Evolutionary conservation across 805 yeast species (phyloP).

Genomic region (Limtongia smithiae): DNA sequence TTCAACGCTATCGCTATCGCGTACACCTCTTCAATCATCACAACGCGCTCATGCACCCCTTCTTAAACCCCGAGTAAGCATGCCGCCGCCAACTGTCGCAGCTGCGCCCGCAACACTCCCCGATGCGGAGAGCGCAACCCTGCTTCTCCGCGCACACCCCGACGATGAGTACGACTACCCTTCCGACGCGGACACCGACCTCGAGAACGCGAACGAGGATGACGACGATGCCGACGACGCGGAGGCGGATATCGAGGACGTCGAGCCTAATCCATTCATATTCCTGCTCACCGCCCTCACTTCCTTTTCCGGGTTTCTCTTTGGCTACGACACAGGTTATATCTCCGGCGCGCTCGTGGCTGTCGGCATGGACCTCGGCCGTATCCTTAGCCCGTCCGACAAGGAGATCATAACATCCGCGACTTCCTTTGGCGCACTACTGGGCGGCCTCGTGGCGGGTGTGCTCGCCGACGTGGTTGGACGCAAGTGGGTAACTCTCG

Average conservation of each 20-base stretch:
- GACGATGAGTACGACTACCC: too few relatives aligned
- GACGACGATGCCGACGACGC: background rate
- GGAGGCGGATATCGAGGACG: constrained; percentile 18
- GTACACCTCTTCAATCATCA: too few relatives aligned
- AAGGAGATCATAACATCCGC: constrained; percentile 91
- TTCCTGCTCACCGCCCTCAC: constrained; percentile 42
- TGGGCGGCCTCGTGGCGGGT: constrained; percentile 79
- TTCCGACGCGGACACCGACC: too few relatives aligned
- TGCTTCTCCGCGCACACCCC: too few relatives aligned
- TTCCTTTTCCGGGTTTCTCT: constrained; percentile 92
- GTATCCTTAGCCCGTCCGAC: constrained; percentile 64
- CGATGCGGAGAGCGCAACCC: too few relatives aligned
- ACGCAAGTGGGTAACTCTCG: constrained; percentile 76
- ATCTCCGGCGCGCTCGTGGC: constrained; percentile 89
- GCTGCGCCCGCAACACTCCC: too few relatives aligned
- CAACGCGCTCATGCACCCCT: too few relatives aligned
- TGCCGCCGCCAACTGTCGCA: too few relatives aligned
- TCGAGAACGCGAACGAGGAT: too few relatives aligned
- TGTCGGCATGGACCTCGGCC: constrained; percentile 68
- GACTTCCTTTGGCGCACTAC: constrained; percentile 86
- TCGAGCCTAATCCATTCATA: constrained; percentile 27
- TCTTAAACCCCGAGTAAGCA: too few relatives aligned
- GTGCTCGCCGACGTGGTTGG: constrained; percentile 77
- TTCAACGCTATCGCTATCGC: too few relatives aligned
- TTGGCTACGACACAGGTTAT: constrained; percentile 97